A percentile compares a stretch with the other conserved stretches of the same genome.
Conservation (phyloP, 768 basidiomycete species). For the Mycena belliarum region DNA sequence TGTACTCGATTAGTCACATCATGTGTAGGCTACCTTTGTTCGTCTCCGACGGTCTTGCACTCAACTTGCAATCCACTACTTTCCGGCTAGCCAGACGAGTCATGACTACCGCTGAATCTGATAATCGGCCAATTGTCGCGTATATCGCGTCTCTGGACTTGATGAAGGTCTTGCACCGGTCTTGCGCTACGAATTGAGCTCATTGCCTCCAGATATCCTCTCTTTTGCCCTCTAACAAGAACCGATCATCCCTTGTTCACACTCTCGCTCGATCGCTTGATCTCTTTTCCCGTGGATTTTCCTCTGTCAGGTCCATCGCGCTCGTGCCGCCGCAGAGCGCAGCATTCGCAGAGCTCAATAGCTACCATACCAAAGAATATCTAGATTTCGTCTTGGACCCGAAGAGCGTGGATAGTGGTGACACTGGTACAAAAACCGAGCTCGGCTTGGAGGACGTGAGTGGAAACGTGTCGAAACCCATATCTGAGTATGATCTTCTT, state of each 20-base stretch:
- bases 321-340: constrained; percentile 59
- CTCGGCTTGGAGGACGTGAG: constrained; percentile 65
- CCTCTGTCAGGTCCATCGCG: constrained; percentile 33
- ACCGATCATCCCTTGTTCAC: constrained; percentile 67
- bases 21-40: too few relatives aligned
- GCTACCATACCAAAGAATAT: constrained; percentile 74
- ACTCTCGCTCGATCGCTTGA: constrained; percentile 57
- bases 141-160: constrained; percentile 21
- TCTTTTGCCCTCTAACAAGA: constrained; percentile 68
- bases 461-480: not conserved
- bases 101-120: constrained; percentile 1
- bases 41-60: too few relatives aligned
- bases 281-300: constrained; percentile 39
- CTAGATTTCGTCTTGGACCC: constrained; percentile 57
- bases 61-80: too few relatives aligned
- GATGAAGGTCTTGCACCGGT: not conserved
- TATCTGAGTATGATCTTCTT: not conserved
- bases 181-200: not conserved
- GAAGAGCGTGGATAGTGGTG: constrained; percentile 25
- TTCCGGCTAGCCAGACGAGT: not conserved
- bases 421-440: constrained; percentile 30
- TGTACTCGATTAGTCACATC: too few relatives aligned
- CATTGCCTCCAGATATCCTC: constrained; percentile 40
- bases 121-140: constrained; percentile 1
- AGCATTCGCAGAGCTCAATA: constrained; percentile 53